Evolutionary conservation across 2,329 filamentous ascomycete species (phyloP), one percentile per base, ranked within the genome.

Genomic region (Xylariaceae sp.): DNA sequence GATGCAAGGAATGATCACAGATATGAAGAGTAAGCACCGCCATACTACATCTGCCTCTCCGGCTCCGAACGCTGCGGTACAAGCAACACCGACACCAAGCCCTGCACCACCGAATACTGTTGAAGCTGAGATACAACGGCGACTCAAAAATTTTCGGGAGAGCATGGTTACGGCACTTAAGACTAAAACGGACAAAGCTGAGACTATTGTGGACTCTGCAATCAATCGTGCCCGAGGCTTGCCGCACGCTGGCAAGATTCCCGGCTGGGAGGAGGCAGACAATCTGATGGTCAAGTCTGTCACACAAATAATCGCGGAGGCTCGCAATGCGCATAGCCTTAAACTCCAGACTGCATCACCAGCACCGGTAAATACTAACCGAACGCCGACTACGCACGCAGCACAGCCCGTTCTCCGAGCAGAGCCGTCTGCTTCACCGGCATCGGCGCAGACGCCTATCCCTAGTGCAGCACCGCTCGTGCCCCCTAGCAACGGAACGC

Each of bases 171-270:
- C 60, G 12, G 64, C 69, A 29, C 65, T 73, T 6, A 67, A 54
- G 51, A 67, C 61, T 29, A 71, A 68, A 46, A 72, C 67, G 3
- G 65, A 70, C 14, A 66, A 68, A 21, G 71, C 71, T 21, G 70
- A 71, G 26, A 63, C 61, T 34, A 69, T 73, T 29, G 65, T 73
- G 6, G 71, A 73, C 31, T 65, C 69, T 14, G 71, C 71, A 6
- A 71, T 73, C 37, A 71, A 67, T 24, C 69, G 68, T 45, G 71
- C 71, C 29, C 67, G 67, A 51, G 70, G 71, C 19, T 54, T 72
- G 16, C 66, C 70, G 3, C 67, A 68, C 43, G 31, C 61, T 12
- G 66, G 61, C 21, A 62, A 62, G 8, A 60, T 69, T 47, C 62
- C 61, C 46, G 67, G 68, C 11, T 73, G 70, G 70, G 69, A 71